Conservation (phyloP, 805 yeast genomes). For the Ogataea nonfermentans region DNA sequence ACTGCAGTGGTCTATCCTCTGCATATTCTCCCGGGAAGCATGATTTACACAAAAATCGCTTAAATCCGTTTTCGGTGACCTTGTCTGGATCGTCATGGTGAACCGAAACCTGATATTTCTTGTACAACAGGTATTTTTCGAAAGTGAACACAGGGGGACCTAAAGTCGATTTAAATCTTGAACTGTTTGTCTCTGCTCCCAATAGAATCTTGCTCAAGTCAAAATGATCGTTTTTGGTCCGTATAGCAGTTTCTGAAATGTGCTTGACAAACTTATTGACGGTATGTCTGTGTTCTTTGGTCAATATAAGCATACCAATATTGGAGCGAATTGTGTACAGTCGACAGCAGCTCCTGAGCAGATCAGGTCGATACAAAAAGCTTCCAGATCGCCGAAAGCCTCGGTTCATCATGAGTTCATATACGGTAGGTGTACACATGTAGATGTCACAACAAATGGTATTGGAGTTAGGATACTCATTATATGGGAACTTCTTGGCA, state of each 20-base stretch:
- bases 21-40: constrained; percentile 47
- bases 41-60: constrained; percentile 62
- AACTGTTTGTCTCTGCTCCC: constrained; percentile 14
- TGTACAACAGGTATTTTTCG: constrained; percentile 63
- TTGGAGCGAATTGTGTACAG: constrained; percentile 73
- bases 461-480: constrained; percentile 25
- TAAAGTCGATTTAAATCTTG: constrained; percentile 39
- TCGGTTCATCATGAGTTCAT: constrained; percentile 63
- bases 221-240: constrained; percentile 13
- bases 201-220: constrained; percentile 18
- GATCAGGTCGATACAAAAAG: constrained; percentile 57
- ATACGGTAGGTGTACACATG: constrained; percentile 41
- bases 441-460: constrained; percentile 26
- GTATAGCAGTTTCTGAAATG: constrained; percentile 21
- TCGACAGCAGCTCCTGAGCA: constrained; percentile 72
- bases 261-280: constrained; percentile 57
- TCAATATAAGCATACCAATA: constrained; percentile 41
- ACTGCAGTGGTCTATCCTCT: constrained; percentile 30
- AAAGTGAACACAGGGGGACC: constrained; percentile 51
- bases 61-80: constrained; percentile 48
- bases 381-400: constrained; percentile 82
- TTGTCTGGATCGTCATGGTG: constrained; percentile 61
- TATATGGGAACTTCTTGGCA: constrained; percentile 4
- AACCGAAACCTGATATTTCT: constrained; percentile 65
- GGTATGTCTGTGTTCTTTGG: constrained; percentile 65